A percentile compares a stretch with the other conserved stretches of the same genome.
phyloP scores from a whole-genome alignment of 441 rosid species.

The Syzygium malaccense region DNA sequence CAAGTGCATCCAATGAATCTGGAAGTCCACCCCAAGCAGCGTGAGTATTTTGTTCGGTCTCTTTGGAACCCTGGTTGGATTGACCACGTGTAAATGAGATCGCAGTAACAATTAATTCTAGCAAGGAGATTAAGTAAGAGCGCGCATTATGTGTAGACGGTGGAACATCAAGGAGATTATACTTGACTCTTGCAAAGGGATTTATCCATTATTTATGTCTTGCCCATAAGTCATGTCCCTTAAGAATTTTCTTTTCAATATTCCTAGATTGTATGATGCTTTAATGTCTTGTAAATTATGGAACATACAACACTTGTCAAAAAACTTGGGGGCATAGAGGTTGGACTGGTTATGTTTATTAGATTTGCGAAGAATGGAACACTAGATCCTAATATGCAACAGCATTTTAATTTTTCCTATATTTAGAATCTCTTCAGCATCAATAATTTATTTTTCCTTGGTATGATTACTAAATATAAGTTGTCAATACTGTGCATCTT shows the following conservation, averaged over 20 bases:
- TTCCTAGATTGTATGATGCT: not conserved
- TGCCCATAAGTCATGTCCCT: not conserved
- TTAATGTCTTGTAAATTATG: not conserved
- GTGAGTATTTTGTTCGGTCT: constrained; percentile 28
- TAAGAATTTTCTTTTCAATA: not conserved
- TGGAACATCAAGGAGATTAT: not conserved
- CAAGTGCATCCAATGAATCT: constrained; percentile 41
- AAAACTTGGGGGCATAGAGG: not conserved
- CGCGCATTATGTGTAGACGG: not conserved
- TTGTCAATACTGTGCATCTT: not conserved
- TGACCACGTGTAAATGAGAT: not conserved
- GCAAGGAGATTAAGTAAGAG: not conserved
- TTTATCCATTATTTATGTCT: not conserved
- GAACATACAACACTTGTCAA: not conserved
- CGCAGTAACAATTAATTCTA: not conserved
- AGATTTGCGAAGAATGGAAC: not conserved
- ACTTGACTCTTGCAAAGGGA: not conserved
- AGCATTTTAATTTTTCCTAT: not conserved
- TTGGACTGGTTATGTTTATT: not conserved
- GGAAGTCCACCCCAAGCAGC: constrained; percentile 33
- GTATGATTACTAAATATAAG: not conserved
- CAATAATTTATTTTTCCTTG: not conserved
- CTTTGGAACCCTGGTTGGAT: not conserved
- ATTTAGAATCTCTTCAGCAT: not conserved
- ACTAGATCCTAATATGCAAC: not conserved